phyloP scores from a whole-genome alignment of 208 protist species.

The Tritrichomonas musculus region DNA sequence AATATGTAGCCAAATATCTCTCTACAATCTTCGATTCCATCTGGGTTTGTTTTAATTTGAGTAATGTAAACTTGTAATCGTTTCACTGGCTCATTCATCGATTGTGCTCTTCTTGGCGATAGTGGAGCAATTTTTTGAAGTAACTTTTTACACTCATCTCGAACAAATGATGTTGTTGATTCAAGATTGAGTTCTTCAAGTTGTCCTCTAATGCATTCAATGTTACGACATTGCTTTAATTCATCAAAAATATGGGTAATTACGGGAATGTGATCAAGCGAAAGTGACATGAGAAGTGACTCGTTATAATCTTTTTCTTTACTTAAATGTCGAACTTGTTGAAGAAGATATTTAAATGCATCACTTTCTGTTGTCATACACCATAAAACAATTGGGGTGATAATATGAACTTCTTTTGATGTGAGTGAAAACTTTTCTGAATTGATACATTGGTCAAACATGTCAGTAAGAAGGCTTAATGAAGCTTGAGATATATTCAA shows the following conservation, averaged over 20 bases:
- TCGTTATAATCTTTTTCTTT: background rate
- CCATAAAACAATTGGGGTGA: constrained; percentile 10
- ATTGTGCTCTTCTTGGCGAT: background rate
- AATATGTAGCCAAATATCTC: background rate
- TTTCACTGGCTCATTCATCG: background rate
- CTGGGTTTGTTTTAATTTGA: background rate
- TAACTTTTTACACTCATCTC: background rate
- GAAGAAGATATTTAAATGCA: background rate
- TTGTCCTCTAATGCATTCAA: background rate
- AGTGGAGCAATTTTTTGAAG: background rate
- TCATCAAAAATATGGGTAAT: background rate
- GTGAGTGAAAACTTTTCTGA: background rate
- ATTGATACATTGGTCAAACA: background rate
- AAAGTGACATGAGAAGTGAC: background rate
- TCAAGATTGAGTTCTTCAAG: background rate
- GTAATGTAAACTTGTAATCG: background rate
- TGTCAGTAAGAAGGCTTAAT: background rate
- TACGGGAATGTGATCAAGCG: background rate
- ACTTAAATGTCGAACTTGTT: background rate
- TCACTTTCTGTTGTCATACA: constrained; percentile 28
- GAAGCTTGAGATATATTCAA: background rate
- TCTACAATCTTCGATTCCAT: background rate
- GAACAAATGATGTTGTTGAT: background rate
- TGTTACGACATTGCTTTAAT: background rate
- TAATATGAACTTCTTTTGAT: background rate